Evolutionary conservation across 371 early-diverging fungal genomes (phyloP), one percentile per base, ranked within the genome.

Genomic region (Rhizopus delemar): DNA sequence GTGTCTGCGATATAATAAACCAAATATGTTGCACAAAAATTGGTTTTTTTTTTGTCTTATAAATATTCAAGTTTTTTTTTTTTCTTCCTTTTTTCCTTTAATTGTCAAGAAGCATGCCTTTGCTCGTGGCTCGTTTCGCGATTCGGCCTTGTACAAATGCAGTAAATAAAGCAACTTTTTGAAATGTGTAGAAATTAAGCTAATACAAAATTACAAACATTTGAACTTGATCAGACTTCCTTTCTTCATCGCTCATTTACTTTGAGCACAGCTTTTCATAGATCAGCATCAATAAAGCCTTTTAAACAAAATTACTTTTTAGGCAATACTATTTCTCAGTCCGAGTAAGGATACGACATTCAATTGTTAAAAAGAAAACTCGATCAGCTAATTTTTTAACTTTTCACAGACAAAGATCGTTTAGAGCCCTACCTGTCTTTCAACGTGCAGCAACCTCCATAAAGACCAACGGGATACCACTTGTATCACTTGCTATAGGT

Each of bases 91-190:
- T 48, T 39, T 22, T 16, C 15, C 16, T 35, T 51, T 51, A 13
- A 2, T 32, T 13, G 51, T n/a, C 11, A 31, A 45, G 34, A 60
- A 15, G 9, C 28, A 63, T 63, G 64, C 59, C 64, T 16, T 46
- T 58, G 53, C 34, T 63, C 35, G 28, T 63, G 16, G 55, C 64
- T 34, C 53, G 59, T 41, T 50, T 58, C n/a, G 34, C 57, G 16
- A 43, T 59, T 59, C 49, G 59, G 59, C 64, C 59, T 4, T 63
- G 55, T 38, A 35, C 32, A 13, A 58, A 51, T 45, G 53, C 35
- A 51, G 59, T 60, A 60, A 22, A 31, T 0, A 16, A 16, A 45
- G 9, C 8, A 29, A 35, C 3, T 54, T 15, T 39, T 6, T 11
- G n/a, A 12, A 7, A 34, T 32, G 39, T 38, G 39, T 13, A 38